These are phyloP conservation scores for Talaromyces ruber DNA, from an alignment of 495 filamentous ascomycete species.

Conservation along the genomic window DNA sequence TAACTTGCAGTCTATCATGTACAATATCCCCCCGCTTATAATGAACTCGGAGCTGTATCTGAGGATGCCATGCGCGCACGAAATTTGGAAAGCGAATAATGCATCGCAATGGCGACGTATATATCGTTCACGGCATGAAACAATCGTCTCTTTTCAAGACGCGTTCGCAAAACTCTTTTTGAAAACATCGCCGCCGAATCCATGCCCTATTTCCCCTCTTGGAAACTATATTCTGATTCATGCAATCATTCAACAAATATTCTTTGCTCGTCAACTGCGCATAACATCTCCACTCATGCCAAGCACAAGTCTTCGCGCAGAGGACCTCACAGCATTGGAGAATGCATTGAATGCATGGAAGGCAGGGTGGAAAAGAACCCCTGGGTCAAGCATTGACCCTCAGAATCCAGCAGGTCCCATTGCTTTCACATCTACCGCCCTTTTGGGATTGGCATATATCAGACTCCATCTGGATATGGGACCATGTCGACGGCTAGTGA, in stretches of 20 bases:
- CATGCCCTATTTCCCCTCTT: conserved; percentile 42
- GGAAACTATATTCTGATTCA: conserved; percentile 48
- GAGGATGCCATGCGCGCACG: conserved; percentile 41
- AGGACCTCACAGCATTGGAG: conserved; percentile 34
- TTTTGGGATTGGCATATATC: conserved; percentile 47
- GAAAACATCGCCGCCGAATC: conserved; percentile 31
- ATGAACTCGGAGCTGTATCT: conserved; percentile 40
- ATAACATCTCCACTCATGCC: conserved; percentile 35
- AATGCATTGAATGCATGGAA: conserved; percentile 43
- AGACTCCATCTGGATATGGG: conserved; percentile 40
- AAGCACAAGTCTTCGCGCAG: conserved; percentile 34
- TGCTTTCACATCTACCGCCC: conserved; percentile 45
- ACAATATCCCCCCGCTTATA: conserved; percentile 45
- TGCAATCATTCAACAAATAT: conserved; percentile 45
- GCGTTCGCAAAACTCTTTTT: conserved; percentile 39
- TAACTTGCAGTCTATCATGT: conserved; percentile 47
- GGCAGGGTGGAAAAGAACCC: conserved; percentile 41
- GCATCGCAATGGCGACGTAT: conserved; percentile 36
- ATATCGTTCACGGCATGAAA: conserved; percentile 25
- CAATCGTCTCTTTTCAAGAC: conserved; percentile 38
- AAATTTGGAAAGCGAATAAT: conserved; percentile 43
- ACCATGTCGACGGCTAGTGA: conserved; percentile 36
- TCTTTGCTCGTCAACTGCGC: conserved; percentile 40
- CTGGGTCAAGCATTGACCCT: conserved; percentile 45
- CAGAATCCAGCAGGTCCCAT: conserved; percentile 44